These are phyloP conservation scores for Rhododendron griersonianum DNA, from an alignment of 148 eudicot species.

Conservation along the genomic window DNA sequence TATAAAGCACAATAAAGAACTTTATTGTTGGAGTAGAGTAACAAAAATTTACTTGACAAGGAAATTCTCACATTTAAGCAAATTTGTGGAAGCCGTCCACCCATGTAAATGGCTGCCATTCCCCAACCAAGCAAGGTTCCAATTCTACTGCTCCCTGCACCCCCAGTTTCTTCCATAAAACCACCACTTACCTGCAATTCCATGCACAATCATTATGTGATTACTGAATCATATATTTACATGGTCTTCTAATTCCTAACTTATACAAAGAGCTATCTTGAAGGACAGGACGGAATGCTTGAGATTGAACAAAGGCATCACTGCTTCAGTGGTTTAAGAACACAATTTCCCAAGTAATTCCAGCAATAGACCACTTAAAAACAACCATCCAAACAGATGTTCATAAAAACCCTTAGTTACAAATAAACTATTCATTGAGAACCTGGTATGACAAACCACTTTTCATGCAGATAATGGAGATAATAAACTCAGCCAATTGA, in stretches of 20 bases:
- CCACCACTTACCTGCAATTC: conserved; percentile 32
- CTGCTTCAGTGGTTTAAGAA: background rate
- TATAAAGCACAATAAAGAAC: background rate
- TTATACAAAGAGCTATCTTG: background rate
- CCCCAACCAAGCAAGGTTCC: conserved; percentile 73
- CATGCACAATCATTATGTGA: conserved; percentile 12
- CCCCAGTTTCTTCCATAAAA: conserved; percentile 14
- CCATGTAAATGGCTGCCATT: conserved; percentile 76
- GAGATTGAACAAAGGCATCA: background rate
- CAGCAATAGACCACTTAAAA: background rate
- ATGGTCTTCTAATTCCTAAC: background rate
- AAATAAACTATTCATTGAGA: background rate
- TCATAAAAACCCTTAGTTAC: background rate
- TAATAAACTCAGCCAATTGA: background rate
- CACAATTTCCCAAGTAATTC: background rate
- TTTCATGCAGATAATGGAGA: background rate
- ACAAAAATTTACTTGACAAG: background rate
- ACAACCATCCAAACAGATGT: background rate
- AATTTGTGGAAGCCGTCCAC: conserved; percentile 86
- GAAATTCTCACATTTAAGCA: conserved; percentile 53
- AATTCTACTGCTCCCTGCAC: conserved; percentile 25
- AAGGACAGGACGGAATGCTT: background rate
- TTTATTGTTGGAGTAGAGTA: background rate
- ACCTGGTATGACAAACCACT: background rate
- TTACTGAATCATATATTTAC: background rate